These are phyloP conservation scores for Platanus orientalis DNA, from an alignment of 164 flowering plant species.

Conservation along the genomic window DNA sequence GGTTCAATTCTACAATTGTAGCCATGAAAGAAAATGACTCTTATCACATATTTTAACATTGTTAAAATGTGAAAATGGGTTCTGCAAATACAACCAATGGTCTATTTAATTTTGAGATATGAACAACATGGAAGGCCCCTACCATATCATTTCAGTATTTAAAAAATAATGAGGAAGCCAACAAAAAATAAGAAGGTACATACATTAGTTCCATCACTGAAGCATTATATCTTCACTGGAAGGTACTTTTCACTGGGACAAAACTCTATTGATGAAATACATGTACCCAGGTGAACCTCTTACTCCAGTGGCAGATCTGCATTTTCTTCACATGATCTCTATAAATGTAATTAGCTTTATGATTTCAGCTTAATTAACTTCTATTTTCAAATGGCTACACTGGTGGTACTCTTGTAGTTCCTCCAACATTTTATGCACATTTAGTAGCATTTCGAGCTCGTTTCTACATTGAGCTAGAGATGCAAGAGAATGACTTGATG, in stretches of 20 bases:
- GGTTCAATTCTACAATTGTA: no score
- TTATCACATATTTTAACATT: no score
- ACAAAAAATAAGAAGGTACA: conserved; percentile 1
- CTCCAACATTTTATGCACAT: conserved; percentile 34
- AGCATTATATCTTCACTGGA: neutral
- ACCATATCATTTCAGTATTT: neutral
- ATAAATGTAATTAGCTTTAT: no score
- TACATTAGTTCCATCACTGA: neutral
- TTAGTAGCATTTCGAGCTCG: conserved; percentile 34
- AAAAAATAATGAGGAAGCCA: neutral
- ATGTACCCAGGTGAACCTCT: conserved; percentile 78
- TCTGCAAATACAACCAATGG: no score
- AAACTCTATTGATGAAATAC: conserved; percentile 63
- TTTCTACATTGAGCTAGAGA: conserved; percentile 27
- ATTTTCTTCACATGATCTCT: conserved; percentile 84
- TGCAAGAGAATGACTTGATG: conserved; percentile 19
- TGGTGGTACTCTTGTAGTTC: no score
- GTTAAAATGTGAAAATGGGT: no score
- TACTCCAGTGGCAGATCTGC: conserved; percentile 75
- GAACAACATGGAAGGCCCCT: neutral
- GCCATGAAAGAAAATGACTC: no score
- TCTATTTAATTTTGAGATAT: neutral
- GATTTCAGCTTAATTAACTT: no score
- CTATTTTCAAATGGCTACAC: no score
- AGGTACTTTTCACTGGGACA: conserved; percentile 86